Percentiles rank a stretch among this genome's conserved stretches.
These are phyloP conservation scores for Starmerella apicola DNA, from an alignment of 805 yeast species.

Conservation along the genomic window DNA sequence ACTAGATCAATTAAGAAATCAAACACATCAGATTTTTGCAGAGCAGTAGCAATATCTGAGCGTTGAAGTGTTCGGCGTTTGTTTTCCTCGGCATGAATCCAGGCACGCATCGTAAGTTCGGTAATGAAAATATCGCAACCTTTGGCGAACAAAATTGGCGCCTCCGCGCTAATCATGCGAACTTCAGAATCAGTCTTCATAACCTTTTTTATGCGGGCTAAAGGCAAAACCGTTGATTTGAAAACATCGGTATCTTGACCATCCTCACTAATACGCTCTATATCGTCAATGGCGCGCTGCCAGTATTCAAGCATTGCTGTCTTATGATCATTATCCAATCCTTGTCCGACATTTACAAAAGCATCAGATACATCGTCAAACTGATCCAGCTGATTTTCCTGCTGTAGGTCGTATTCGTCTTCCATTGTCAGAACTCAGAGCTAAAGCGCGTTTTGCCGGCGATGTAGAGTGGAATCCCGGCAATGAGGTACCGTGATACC, in stretches of 20 bases:
- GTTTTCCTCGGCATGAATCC: slow-evolving; percentile 97
- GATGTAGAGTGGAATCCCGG: too few relatives aligned
- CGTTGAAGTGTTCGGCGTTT: slow-evolving; percentile 89
- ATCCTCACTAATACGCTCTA: slow-evolving; percentile 43
- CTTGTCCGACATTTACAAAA: slow-evolving; percentile 86
- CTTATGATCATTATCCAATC: slow-evolving; percentile 66
- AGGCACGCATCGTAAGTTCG: slow-evolving; percentile 94
- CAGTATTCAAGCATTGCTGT: slow-evolving; percentile 91
- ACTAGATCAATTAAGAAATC: slow-evolving; percentile 93
- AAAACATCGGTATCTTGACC: slow-evolving; percentile 58
- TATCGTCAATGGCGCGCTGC: slow-evolving; percentile 88
- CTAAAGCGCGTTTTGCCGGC: not conserved
- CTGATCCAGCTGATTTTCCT: not conserved
- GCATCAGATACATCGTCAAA: slow-evolving; percentile 39
- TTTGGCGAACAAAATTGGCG: slow-evolving; percentile 92
- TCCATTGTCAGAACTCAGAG: slow-evolving; percentile 3
- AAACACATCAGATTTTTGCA: slow-evolving; percentile 92
- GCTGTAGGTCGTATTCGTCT: slow-evolving; percentile 10
- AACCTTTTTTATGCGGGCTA: slow-evolving; percentile 91
- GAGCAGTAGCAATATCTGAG: slow-evolving; percentile 88
- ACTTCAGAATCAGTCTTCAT: slow-evolving; percentile 98
- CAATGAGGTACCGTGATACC: too few relatives aligned
- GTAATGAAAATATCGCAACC: slow-evolving; percentile 97
- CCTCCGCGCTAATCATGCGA: slow-evolving; percentile 95
- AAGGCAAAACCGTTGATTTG: slow-evolving; percentile 85